Evolutionary conservation across 305 asterid genomes (phyloP), one percentile per base, ranked within the genome.

Genomic region (Withania somnifera): DNA sequence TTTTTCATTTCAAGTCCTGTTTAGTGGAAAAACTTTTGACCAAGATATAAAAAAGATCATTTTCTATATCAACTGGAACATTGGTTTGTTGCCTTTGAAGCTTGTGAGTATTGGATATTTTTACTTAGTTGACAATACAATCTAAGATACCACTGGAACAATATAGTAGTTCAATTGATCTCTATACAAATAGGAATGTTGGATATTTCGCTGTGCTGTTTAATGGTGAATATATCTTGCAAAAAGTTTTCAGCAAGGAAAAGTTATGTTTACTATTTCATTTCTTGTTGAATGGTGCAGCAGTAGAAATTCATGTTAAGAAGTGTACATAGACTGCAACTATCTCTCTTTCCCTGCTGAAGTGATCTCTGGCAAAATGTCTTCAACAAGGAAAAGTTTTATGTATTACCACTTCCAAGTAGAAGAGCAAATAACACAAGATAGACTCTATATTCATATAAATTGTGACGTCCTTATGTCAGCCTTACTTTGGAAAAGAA

Each of bases 21-120:
- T 28, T 5, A 76, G 63, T 76, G 63, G 86, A 52, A 42, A 52
- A 42, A 84, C 81, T 80, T 89, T 90, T 91, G 94, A 89, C 91
- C 87, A 83, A 84, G 51, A 56, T 71, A 73, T 71, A 73, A 53
- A 85, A 84, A 64, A 9, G 86, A 85, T 58, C 78, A 53, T 36
- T 36, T 6, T 36, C 4, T 30, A 1, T 30, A 30, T n/a, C n/a
- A n/a, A n/a, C 3, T 30, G 34, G 34, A 30, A 30, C 34, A 2
- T 4, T 30, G 34, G 34, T 30, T 36, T 36, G 40, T 7, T 36
- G 75, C 42, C 22, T 60, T 77, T 82, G 87, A 85, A 78, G 83
- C 92, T 87, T 77, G 83, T 76, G 82, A 78, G 71, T 84, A 45
- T 56, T 51, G 69, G 81, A 78, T 67, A 84, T 79, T 52, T 81